Conservation (phyloP, 192 early-diverging fungal species). For the Coemansia sp. region DNA sequence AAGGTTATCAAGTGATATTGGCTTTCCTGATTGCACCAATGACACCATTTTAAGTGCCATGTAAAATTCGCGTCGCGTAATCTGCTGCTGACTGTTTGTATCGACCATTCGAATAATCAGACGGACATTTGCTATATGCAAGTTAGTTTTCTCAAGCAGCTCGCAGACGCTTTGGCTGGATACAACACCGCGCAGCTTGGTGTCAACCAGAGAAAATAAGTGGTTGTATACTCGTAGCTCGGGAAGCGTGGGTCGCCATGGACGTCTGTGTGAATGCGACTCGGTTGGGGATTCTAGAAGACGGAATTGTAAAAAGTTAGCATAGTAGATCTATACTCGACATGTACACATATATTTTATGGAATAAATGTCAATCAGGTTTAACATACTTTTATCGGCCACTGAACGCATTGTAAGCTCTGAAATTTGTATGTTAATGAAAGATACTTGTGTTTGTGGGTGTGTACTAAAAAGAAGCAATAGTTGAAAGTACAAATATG, state of each 20-base stretch:
- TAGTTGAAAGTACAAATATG: too few relatives aligned
- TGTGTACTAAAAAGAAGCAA: too few relatives aligned
- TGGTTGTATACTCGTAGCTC: slow-evolving; percentile 30
- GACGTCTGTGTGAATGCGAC: slow-evolving; percentile 5
- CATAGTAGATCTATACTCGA: too few relatives aligned
- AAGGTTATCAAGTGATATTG: slow-evolving; percentile 15
- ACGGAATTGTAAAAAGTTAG: too few relatives aligned
- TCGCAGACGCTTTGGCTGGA: not conserved
- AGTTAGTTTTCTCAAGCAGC: slow-evolving; percentile 10
- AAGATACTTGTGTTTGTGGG: too few relatives aligned
- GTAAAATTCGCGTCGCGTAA: slow-evolving; percentile 27
- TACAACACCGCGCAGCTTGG: slow-evolving; percentile 4
- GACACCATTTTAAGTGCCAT: slow-evolving; percentile 34
- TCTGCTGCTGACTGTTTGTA: slow-evolving; percentile 1
- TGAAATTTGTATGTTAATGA: too few relatives aligned
- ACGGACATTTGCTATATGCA: slow-evolving; percentile 10
- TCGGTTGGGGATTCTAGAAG: too few relatives aligned
- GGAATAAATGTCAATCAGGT: too few relatives aligned
- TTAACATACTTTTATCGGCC: too few relatives aligned
- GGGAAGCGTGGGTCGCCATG: slow-evolving; percentile 34
- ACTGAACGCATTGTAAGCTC: too few relatives aligned
- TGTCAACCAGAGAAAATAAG: slow-evolving; percentile 22
- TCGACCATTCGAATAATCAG: slow-evolving; percentile 16
- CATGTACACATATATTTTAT: too few relatives aligned
- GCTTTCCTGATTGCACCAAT: slow-evolving; percentile 17